Conservation (phyloP, 2,329 filamentous ascomycete species). For the Sarocladiaceae sp. region DNA sequence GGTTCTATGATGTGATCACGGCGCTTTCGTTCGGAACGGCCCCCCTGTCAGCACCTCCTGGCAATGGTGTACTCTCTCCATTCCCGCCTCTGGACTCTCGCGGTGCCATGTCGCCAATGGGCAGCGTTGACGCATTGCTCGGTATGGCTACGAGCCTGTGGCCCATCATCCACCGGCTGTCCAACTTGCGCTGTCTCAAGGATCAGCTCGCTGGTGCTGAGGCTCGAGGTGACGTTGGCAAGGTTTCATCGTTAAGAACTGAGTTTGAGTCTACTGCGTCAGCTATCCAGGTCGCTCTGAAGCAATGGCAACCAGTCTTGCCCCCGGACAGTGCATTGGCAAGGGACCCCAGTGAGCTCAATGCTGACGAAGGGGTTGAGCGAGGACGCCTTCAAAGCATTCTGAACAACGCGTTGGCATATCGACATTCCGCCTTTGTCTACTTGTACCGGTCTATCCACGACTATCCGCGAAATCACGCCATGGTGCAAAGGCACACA, state of each 20-base stretch:
- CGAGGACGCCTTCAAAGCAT: conserved; percentile 44
- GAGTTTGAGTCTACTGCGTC: conserved; percentile 46
- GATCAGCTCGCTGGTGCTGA: conserved; percentile 42
- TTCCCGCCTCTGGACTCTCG: conserved; percentile 40
- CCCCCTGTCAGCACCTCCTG: conserved; percentile 45
- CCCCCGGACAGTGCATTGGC: conserved; percentile 28
- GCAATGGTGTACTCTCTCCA: conserved; percentile 38
- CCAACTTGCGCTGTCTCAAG: conserved; percentile 47
- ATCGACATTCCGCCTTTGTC: conserved; percentile 52
- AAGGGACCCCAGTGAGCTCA: conserved; percentile 18
- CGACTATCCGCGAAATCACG: conserved; percentile 37
- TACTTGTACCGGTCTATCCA: conserved; percentile 52
- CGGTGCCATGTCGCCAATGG: conserved; percentile 38
- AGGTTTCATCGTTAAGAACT: conserved; percentile 40
- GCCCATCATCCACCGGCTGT: conserved; percentile 57
- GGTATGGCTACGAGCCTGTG: conserved; percentile 57
- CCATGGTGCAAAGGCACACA: conserved; percentile 47
- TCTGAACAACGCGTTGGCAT: conserved; percentile 53
- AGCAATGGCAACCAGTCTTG: conserved; percentile 48
- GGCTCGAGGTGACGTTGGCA: conserved; percentile 32
- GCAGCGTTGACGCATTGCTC: conserved; percentile 51
- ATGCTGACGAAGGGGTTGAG: conserved; percentile 23
- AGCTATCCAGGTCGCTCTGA: conserved; percentile 49
- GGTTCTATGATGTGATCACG: conserved; percentile 60
- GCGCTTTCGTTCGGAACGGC: conserved; percentile 55